These are phyloP conservation scores for Paxillus rubicundulus DNA, from an alignment of 768 basidiomycete species.

Conservation along the genomic window DNA sequence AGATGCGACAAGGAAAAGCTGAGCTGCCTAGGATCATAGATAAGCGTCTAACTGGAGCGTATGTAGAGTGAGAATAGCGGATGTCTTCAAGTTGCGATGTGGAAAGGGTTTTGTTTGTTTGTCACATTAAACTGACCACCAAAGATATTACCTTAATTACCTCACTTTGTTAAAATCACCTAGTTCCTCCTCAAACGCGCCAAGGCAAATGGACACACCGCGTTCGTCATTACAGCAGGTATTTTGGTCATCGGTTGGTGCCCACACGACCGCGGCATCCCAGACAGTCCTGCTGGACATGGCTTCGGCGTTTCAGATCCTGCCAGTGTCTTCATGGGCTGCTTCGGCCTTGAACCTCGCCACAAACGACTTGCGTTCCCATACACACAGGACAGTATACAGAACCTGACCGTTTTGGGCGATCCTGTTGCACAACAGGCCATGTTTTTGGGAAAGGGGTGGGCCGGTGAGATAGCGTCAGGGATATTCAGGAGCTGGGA, in stretches of 20 bases:
- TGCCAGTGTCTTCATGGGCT: constrained; percentile 45
- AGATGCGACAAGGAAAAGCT: too few species aligned
- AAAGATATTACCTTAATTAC: too few species aligned
- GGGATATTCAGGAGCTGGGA: constrained; percentile 46
- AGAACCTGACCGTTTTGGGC: constrained; percentile 24
- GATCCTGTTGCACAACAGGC: constrained; percentile 30
- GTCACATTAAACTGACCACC: too few species aligned
- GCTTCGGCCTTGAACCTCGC: constrained; percentile 28
- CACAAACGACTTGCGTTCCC: constrained; percentile 35
- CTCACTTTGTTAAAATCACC: constrained; percentile 35
- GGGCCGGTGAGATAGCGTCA: constrained; percentile 38
- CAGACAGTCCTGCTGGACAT: constrained; percentile 38
- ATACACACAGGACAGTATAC: constrained; percentile 31
- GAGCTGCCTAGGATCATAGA: too few species aligned
- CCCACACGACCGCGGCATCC: constrained; percentile 39
- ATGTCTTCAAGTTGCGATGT: too few species aligned
- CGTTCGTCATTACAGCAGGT: constrained; percentile 47
- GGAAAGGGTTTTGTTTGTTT: too few species aligned
- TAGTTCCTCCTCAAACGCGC: constrained; percentile 43
- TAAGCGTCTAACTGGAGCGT: too few species aligned
- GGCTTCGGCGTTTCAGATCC: constrained; percentile 46
- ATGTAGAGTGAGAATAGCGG: too few species aligned
- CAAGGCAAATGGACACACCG: constrained; percentile 39
- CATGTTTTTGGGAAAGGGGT: constrained; percentile 35
- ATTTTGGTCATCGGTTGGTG: constrained; percentile 44